These are phyloP conservation scores for Prunus padus DNA, from an alignment of 306 rosid species.

Conservation along the genomic window DNA sequence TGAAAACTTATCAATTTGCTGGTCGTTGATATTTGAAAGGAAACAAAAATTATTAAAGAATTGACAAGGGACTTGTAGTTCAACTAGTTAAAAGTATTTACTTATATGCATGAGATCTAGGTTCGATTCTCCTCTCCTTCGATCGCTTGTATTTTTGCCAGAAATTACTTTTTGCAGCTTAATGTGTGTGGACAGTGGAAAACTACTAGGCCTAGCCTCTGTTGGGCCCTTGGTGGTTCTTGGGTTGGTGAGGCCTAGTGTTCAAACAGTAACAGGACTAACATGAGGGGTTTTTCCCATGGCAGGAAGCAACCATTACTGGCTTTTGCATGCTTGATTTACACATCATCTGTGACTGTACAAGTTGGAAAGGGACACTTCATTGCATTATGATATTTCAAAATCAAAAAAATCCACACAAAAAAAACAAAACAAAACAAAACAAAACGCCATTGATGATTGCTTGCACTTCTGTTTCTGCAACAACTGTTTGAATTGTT, in stretches of 20 bases:
- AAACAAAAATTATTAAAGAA: no score
- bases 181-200: background rate
- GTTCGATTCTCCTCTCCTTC: no score
- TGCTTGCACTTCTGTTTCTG: background rate
- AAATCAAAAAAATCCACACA: background rate
- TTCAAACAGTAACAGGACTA: background rate
- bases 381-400: background rate
- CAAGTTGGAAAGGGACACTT: slow-evolving; percentile 13
- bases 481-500: background rate
- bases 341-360: background rate
- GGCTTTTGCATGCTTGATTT: background rate
- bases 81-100: no score
- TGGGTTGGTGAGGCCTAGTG: slow-evolving; percentile 14
- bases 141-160: no score
- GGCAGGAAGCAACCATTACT: slow-evolving; percentile 18
- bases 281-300: background rate
- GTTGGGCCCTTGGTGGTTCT: background rate
- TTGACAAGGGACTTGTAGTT: no score
- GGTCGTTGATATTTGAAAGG: no score
- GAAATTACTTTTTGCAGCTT: background rate
- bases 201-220: background rate
- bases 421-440: no score
- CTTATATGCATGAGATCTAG: rapidly evolving
- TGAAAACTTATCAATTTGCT: no score
- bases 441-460: background rate